These are phyloP conservation scores for Eragrostis tef DNA, from an alignment of 202 grass and related monocot species.

Conservation along the genomic window DNA sequence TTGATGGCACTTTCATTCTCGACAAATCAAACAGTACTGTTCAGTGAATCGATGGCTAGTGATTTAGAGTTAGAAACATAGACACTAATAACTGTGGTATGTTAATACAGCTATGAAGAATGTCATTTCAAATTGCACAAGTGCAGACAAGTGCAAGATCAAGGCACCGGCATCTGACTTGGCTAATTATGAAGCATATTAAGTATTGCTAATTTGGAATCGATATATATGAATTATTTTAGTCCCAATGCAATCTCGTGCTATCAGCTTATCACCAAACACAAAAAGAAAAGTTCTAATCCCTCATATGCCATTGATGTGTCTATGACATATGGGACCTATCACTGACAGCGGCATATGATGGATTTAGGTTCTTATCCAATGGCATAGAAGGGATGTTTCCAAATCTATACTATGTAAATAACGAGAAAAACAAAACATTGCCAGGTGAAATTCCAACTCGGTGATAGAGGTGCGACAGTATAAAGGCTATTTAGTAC, in stretches of 20 bases:
- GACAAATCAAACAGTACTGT: background rate
- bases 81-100: constrained; percentile 11
- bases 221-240: background rate
- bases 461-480: background rate
- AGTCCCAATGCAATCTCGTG: background rate
- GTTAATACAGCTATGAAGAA: background rate
- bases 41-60: background rate
- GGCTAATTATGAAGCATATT: background rate
- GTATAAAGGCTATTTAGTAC: background rate
- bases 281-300: background rate
- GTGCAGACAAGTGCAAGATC: background rate
- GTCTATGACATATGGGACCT: no score
- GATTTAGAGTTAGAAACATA: background rate
- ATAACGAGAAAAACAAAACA: constrained; percentile 4
- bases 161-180: background rate
- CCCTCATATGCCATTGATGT: no score
- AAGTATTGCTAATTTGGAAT: background rate
- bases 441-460: background rate
- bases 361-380: no score
- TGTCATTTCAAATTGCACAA: background rate
- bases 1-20: background rate
- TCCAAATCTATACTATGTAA: no score
- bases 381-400: no score
- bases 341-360: no score
- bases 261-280: background rate